phyloP scores from a whole-genome alignment of 192 early-diverging fungal genomes.

The Phlyctochytrium arcticum region DNA sequence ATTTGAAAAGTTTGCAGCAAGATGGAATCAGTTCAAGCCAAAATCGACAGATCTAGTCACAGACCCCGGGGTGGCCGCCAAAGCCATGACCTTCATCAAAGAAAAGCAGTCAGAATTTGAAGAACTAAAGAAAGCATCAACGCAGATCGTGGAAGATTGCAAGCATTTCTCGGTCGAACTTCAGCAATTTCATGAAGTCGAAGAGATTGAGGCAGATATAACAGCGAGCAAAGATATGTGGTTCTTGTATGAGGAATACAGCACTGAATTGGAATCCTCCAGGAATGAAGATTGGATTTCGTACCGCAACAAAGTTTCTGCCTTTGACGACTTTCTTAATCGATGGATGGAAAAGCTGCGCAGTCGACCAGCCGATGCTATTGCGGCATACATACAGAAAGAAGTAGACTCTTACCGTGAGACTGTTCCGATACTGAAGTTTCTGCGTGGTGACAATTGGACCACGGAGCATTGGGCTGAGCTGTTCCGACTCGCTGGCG shows the following conservation, averaged over 20 bases:
- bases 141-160: slow-evolving; percentile 43
- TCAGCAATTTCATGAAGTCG: slow-evolving; percentile 36
- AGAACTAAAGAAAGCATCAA: slow-evolving; percentile 32
- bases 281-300: slow-evolving; percentile 54
- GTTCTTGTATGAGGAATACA: slow-evolving; percentile 36
- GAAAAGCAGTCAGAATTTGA: slow-evolving; percentile 43
- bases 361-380: slow-evolving; percentile 26
- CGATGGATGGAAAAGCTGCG: slow-evolving; percentile 41
- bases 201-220: slow-evolving; percentile 30
- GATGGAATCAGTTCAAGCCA: slow-evolving; percentile 57
- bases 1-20: slow-evolving; percentile 44
- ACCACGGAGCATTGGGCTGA: slow-evolving; percentile 58
- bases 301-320: slow-evolving; percentile 34
- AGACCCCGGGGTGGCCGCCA: not conserved
- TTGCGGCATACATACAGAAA: slow-evolving; percentile 31
- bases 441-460: slow-evolving; percentile 54
- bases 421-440: slow-evolving; percentile 42
- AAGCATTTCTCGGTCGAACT: slow-evolving; percentile 41
- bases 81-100: slow-evolving; percentile 39
- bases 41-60: slow-evolving; percentile 15
- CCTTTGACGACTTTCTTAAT: slow-evolving; percentile 44
- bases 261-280: slow-evolving; percentile 14
- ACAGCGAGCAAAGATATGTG: slow-evolving; percentile 31
- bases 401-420: slow-evolving; percentile 42
- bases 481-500: slow-evolving; percentile 38